Evolutionary conservation across 1,284 basidiomycete species (phyloP), one percentile per base, ranked within the genome.

Genomic region (Leucoagaricus sp.): DNA sequence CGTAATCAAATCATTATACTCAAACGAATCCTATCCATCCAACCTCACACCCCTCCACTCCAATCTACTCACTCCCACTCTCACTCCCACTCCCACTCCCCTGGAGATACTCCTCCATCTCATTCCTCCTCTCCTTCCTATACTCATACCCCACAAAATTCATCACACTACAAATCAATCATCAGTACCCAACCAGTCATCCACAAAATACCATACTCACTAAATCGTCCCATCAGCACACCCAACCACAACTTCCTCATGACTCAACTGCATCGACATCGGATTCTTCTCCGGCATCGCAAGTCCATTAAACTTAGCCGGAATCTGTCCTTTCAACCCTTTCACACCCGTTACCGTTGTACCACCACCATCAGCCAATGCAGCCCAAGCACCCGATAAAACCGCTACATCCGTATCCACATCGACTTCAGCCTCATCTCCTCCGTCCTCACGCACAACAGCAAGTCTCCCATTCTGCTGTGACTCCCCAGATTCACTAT

Each of bases 191-290:
- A 55, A 34, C 44, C 42, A 34, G 48, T 49, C 21, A 57, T 55
- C 45, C 34, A 47, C 41, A 55, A 21, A 42, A 23, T 28, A 25
- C 59, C 55, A 62, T 26, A 79, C 89, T 74, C 63, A 92, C 89
- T 93, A 93, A 62, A 93, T 92, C 0, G 87, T 91, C n/a, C 90
- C 91, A 69, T 93, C 91, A 13, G 90, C 89, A 75, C 90, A 92
- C 0, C 90, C 90, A 36, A 93, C 87, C 15, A 93, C 91, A 1
- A 92, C 90, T 67, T 92, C 89, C 67, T 93, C 90, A 63, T 92
- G 91, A 61, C 85, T 91, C 62, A 93, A 69, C 64, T 92, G 89
- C 88, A 93, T 91, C 56, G 87, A 88, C 90, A 93, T 93, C 12
- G 91, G 91, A 64, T 93, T 93, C 80, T 91, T 91, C 71, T 89